phyloP scores from a whole-genome alignment of 2,329 filamentous ascomycete genomes.

The Arthrobotrys conoides region DNA sequence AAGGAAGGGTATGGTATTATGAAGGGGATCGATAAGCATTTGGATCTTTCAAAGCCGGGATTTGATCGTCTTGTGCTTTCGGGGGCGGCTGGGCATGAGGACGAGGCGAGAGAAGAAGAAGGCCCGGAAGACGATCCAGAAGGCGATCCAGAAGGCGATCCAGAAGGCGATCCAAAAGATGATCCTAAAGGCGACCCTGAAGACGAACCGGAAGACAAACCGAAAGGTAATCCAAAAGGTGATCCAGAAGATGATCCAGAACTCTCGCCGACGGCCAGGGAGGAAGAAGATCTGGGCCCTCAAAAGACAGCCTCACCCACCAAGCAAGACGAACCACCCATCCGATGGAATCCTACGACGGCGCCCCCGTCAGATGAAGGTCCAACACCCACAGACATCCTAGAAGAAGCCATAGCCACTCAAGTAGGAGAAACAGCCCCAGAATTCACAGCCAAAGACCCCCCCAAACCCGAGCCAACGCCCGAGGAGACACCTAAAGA shows the following conservation, averaged over 20 bases:
- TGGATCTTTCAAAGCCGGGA: not conserved
- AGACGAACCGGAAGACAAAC: not conserved
- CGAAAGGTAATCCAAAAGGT: not conserved
- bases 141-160: too few relatives aligned
- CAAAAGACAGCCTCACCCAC: too few relatives aligned
- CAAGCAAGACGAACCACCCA: too few relatives aligned
- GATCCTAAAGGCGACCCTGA: not conserved
- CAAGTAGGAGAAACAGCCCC: not conserved
- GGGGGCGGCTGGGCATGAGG: not conserved
- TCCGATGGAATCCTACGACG: too few relatives aligned
- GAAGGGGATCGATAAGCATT: not conserved
- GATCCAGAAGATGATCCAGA: not conserved
- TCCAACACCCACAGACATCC: too few relatives aligned
- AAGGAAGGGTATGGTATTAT: not conserved
- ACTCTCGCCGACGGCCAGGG: too few relatives aligned
- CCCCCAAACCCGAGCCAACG: not conserved
- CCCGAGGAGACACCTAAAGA: not conserved
- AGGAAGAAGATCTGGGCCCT: too few relatives aligned
- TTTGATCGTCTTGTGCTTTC: slow-evolving; percentile 18
- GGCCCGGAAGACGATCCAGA: not conserved
- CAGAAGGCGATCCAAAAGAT: not conserved
- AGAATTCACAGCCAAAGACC: not conserved
- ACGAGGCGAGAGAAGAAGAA: too few relatives aligned
- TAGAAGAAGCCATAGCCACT: too few relatives aligned
- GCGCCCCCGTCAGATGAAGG: too few relatives aligned